These are phyloP conservation scores for Collybia nuda DNA, from an alignment of 768 basidiomycete genomes.

Conservation along the genomic window DNA sequence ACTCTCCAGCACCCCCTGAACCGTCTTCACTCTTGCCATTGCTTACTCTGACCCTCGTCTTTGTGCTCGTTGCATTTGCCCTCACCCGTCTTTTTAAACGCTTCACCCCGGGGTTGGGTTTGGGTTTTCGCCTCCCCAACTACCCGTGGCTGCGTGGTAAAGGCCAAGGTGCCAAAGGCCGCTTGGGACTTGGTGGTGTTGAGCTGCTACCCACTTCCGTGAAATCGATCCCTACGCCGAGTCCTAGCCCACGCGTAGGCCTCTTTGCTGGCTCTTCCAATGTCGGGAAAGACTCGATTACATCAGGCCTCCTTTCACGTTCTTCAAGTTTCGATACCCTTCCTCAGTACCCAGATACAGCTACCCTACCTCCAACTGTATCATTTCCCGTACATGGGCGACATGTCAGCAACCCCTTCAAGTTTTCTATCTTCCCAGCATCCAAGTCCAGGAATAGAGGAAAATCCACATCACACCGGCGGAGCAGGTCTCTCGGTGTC, in stretches of 20 bases:
- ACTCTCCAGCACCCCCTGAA: background rate
- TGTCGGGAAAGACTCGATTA: constrained; percentile 11
- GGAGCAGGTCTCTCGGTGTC: constrained; percentile 18
- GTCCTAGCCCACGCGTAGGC: constrained; percentile 11
- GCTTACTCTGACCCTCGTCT: constrained; percentile 14
- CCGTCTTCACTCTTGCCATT: constrained; percentile 14
- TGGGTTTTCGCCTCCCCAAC: constrained; percentile 11
- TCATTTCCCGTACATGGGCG: constrained; percentile 10
- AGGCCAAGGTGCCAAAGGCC: constrained; percentile 14
- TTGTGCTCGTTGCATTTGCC: constrained; percentile 13
- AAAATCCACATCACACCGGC: constrained; percentile 9
- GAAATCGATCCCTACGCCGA: constrained; percentile 12
- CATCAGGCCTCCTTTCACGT: constrained; percentile 12
- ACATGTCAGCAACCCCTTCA: constrained; percentile 8
- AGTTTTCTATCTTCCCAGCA: constrained; percentile 9
- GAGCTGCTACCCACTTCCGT: constrained; percentile 20
- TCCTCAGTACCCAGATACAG: constrained; percentile 3
- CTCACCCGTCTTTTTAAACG: constrained; percentile 13
- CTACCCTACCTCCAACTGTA: constrained; percentile 3
- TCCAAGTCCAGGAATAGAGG: constrained; percentile 7
- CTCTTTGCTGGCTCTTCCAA: constrained; percentile 16
- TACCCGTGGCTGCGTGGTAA: constrained; percentile 19
- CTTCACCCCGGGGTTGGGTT: background rate
- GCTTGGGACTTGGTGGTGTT: constrained; percentile 14
- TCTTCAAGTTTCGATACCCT: constrained; percentile 20